Conservation (phyloP, 2,329 filamentous ascomycete species). For the Purpureocillium lavendulum region DNA sequence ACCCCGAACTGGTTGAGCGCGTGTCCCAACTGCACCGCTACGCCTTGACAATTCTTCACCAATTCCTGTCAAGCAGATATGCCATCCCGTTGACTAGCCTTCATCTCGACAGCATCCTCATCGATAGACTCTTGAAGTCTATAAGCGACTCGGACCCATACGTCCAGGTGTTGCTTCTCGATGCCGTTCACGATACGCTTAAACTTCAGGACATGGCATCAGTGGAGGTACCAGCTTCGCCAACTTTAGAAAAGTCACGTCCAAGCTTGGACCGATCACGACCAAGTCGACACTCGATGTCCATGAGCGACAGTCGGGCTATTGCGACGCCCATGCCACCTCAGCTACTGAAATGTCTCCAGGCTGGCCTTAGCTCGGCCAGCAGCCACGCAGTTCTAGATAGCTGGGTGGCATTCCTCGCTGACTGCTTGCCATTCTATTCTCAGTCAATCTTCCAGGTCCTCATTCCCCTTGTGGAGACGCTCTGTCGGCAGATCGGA, state of each 20-base stretch:
- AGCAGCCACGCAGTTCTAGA: conserved; percentile 73
- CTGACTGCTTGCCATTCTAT: conserved; percentile 77
- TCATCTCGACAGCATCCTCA: conserved; percentile 62
- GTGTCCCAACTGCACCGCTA: conserved; percentile 62
- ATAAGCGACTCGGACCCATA: conserved; percentile 56
- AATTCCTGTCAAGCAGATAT: conserved; percentile 58
- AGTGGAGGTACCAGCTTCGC: conserved; percentile 32
- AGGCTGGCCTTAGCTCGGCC: conserved; percentile 68
- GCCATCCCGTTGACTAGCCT: conserved; percentile 50
- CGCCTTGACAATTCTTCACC: conserved; percentile 61
- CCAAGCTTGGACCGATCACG: conserved; percentile 32
- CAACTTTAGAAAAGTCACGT: conserved; percentile 38
- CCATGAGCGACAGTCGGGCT: conserved; percentile 17
- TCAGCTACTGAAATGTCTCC: conserved; percentile 74
- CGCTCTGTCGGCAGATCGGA: conserved; percentile 71
- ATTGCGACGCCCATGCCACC: conserved; percentile 45
- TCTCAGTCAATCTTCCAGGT: conserved; percentile 81
- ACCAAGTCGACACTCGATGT: conserved; percentile 28
- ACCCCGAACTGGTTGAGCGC: conserved; percentile 25
- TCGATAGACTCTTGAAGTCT: conserved; percentile 57
- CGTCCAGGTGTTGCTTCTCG: conserved; percentile 69
- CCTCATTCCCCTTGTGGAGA: conserved; percentile 83
- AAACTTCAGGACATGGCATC: conserved; percentile 48
- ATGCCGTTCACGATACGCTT: conserved; percentile 67
- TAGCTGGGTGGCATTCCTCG: conserved; percentile 83